These are phyloP conservation scores for Penicillium pancosmium DNA, from an alignment of 495 filamentous ascomycete species.

Conservation along the genomic window DNA sequence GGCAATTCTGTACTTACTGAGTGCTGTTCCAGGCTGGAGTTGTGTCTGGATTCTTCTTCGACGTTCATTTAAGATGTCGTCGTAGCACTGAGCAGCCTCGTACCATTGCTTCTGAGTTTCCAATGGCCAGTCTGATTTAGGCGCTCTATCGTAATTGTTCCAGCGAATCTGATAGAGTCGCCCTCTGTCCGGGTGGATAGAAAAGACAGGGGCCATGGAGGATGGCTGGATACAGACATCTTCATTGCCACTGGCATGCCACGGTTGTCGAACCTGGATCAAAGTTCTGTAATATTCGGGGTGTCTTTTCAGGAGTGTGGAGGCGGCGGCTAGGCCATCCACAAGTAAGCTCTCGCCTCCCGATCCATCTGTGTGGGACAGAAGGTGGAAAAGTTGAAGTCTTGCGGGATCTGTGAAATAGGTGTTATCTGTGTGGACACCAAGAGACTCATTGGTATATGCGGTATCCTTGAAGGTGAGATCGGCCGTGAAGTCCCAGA, in stretches of 20 bases:
- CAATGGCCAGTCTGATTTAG: conserved; percentile 44
- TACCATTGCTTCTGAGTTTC: conserved; percentile 66
- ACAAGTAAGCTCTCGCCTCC: conserved; percentile 78
- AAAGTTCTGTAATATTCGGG: conserved; percentile 56
- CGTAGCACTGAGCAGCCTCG: conserved; percentile 67
- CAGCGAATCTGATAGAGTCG: conserved; percentile 73
- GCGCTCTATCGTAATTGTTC: conserved; percentile 87
- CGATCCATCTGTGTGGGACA: conserved; percentile 67
- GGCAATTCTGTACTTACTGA: conserved; percentile 56
- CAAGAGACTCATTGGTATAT: conserved; percentile 80
- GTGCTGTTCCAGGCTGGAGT: conserved; percentile 72
- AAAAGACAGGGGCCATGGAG: conserved; percentile 64
- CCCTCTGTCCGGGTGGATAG: conserved; percentile 36
- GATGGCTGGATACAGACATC: conserved; percentile 76
- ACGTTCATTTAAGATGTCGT: conserved; percentile 56
- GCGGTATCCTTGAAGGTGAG: conserved; percentile 87
- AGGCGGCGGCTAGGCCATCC: conserved; percentile 78
- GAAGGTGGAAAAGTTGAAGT: conserved; percentile 85
- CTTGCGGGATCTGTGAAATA: conserved; percentile 92
- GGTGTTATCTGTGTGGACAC: conserved; percentile 87
- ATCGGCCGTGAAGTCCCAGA: conserved; percentile 93
- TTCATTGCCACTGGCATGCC: conserved; percentile 83
- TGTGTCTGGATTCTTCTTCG: conserved; percentile 72
- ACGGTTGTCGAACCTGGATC: conserved; percentile 54
- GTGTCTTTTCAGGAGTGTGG: conserved; percentile 50